These are phyloP conservation scores for Eimeria brunetti DNA, from an alignment of 169 alveolate genomes.

Conservation along the genomic window DNA sequence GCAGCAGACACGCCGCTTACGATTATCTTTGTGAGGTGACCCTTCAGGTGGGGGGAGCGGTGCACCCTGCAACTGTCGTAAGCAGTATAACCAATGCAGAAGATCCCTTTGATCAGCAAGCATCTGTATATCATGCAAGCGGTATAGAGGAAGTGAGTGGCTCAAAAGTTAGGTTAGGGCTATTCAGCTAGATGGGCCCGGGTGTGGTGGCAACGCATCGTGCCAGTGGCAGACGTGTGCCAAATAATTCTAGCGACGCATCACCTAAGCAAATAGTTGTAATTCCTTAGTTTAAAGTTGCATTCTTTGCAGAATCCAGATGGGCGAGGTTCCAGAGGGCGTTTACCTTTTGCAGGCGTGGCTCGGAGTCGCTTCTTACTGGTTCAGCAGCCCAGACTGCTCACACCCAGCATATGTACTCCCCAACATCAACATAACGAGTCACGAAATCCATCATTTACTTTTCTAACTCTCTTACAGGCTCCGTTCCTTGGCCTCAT, in stretches of 20 bases:
- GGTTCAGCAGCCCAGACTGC: constrained; percentile 21
- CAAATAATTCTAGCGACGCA: background rate
- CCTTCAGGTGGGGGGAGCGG: constrained; percentile 8
- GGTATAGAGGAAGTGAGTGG: background rate
- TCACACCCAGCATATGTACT: background rate
- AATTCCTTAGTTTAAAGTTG: background rate
- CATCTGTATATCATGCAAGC: background rate
- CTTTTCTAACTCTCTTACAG: background rate
- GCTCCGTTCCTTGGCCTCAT: background rate
- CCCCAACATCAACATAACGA: background rate
- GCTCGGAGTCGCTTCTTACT: background rate
- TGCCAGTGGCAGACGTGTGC: background rate
- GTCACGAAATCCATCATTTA: background rate
- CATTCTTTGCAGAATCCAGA: background rate
- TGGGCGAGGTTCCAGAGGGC: background rate
- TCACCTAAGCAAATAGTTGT: background rate
- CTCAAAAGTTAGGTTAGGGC: background rate
- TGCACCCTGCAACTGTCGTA: constrained; percentile 17
- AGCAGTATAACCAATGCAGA: background rate
- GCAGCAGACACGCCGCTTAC: background rate
- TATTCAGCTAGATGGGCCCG: background rate
- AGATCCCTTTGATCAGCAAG: background rate
- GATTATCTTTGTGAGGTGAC: constrained; percentile 16
- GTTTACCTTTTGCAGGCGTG: background rate
- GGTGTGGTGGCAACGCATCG: background rate